These are phyloP conservation scores for Coemansia sp. DNA, from an alignment of 192 early-diverging fungal genomes.

Conservation along the genomic window DNA sequence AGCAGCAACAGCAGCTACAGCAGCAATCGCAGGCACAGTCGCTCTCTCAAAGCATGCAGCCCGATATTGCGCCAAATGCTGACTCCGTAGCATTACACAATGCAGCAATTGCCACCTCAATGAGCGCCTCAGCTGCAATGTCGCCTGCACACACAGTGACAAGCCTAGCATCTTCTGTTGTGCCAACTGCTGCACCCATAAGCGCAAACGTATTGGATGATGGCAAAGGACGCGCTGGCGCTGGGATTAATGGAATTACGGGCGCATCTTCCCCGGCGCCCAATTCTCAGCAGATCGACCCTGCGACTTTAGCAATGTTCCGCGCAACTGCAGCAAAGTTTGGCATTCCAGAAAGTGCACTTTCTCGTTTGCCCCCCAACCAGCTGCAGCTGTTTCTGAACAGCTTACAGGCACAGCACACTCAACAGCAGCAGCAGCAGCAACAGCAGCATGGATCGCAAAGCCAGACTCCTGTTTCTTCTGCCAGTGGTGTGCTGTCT, in stretches of 20 bases:
- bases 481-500: conserved; percentile 12
- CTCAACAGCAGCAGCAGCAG: conserved; percentile 6
- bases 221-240: neutral
- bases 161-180: neutral
- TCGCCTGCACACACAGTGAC: neutral
- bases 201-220: neutral
- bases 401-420: conserved; percentile 36
- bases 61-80: neutral
- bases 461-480: conserved; percentile 7
- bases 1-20: conserved; percentile 30
- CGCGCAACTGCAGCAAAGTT: conserved; percentile 37
- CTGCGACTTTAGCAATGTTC: conserved; percentile 18
- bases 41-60: conserved; percentile 3
- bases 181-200: neutral
- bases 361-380: conserved; percentile 19
- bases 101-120: neutral
- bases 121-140: neutral
- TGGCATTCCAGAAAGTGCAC: conserved; percentile 24
- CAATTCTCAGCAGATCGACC: neutral
- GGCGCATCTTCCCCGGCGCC: neutral
- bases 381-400: conserved; percentile 40
- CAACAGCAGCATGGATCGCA: neutral
- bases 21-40: conserved; percentile 10
- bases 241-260: conserved; percentile 2
- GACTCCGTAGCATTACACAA: no score